Base-by-base conservation (phyloP, 495 filamentous ascomycete genomes). In the Trichoderma asperelloides region DNA sequence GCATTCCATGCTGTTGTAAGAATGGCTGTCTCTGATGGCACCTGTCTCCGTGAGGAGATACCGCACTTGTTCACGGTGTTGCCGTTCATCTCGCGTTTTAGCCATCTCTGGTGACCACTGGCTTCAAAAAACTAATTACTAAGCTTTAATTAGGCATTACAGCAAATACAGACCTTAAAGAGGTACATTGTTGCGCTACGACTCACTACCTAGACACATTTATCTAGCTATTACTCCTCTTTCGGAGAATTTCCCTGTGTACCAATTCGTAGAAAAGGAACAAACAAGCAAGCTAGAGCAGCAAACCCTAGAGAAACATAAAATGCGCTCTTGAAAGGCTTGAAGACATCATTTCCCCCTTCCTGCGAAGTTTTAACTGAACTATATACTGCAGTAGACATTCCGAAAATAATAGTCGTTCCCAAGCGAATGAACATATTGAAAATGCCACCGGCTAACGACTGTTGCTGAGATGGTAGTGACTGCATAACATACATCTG, bases 361-460 rank as follows among this genome's bases (percentile, higher is more conserved):
- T 71, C 74, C 1, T 70, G 66, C 0, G 76, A 76, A 25, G 69
- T 64, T 62, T 71, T 66, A 0, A 74, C 67, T 4, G 78, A 78
- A 62, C 76, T 78, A 65, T 72, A 82, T 11, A 84, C 77, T 2
- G 81, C 82, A 9, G 85, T 85, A 23, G 78, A 76, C 49, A 84
- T 74, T 9, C 84, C 85, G 37, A 88, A 74, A 0, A 81, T 79
- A n/a, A 84, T 72, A 2, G 85, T 82, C 7, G 78, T 71, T 9
- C 82, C 79, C 16, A 85, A 68, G 64, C 85, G 79, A 8, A 81
- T 81, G 7, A 86, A 75, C 1, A 84, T 83, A 69, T 86, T 86
- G 73, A 88, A 84, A 30, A 86, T 80, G 7, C 83, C 85, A 4
- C 85, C 85, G 0, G 84, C 84, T 2, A 88, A 72, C 1, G 83